A percentile compares a stretch with the other conserved stretches of the same genome.
These are phyloP conservation scores for Neophaeococcomyces mojaviensis DNA, from an alignment of 2,329 filamentous ascomycete genomes.

Conservation along the genomic window DNA sequence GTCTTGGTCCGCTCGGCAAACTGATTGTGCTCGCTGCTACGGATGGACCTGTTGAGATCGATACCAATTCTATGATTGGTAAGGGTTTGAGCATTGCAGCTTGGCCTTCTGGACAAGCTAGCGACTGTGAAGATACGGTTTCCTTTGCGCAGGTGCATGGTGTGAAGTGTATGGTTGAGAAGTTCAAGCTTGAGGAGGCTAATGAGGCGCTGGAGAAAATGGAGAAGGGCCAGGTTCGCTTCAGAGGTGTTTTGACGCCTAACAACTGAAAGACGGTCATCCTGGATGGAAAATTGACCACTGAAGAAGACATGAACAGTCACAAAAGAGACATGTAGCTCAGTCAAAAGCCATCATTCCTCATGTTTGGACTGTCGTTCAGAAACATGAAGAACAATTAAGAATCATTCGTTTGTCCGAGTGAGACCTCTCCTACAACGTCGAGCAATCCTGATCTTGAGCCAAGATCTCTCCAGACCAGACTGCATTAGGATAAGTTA, in stretches of 20 bases:
- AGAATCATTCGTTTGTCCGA: too few species aligned
- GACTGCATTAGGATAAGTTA: too few species aligned
- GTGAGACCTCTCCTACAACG: too few species aligned
- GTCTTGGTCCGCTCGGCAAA: conserved; percentile 30
- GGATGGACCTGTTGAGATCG: conserved; percentile 18
- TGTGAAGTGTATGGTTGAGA: conserved; percentile 48
- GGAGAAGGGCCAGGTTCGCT: conserved; percentile 43
- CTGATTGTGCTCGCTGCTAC: conserved; percentile 30
- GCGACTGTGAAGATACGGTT: conserved; percentile 48
- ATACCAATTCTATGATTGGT: conserved; percentile 33
- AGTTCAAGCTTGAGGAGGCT: conserved; percentile 44
- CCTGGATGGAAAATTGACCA: too few species aligned
- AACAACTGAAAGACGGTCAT: conserved; percentile 2
- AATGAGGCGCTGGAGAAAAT: conserved; percentile 46
- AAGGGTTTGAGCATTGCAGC: conserved; percentile 42
- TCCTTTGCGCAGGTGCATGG: conserved; percentile 40
- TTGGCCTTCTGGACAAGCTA: conserved; percentile 48
- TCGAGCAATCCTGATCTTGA: too few species aligned
- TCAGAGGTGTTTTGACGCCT: conserved; percentile 42
- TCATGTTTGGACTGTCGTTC: too few species aligned
- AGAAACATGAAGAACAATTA: too few species aligned
- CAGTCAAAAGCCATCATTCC: too few species aligned
- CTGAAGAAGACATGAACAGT: too few species aligned
- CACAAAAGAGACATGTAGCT: too few species aligned
- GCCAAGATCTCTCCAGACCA: too few species aligned